Conservation (phyloP, 192 early-diverging fungal genomes). For the Coemansia sp. region DNA sequence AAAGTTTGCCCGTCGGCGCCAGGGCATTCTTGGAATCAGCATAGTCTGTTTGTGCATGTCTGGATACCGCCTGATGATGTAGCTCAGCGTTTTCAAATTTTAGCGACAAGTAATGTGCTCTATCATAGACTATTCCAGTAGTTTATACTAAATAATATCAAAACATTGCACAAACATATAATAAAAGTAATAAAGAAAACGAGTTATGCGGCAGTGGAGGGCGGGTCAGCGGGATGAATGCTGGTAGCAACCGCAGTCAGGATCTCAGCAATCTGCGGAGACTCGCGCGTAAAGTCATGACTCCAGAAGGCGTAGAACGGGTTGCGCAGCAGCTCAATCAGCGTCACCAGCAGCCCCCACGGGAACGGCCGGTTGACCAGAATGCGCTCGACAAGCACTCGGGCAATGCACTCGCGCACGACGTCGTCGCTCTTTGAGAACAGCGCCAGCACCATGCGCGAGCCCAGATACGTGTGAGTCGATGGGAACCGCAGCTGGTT, state of each 20-base stretch:
- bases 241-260: constrained; percentile 55
- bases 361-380: constrained; percentile 97
- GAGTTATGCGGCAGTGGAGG: neutral
- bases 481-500: constrained; percentile 98
- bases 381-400: constrained; percentile 91
- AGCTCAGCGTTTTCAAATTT: neutral
- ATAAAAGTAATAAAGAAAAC: neutral
- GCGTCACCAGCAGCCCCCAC: constrained; percentile 95
- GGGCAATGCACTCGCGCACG: constrained; percentile 92
- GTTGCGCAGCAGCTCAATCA: constrained; percentile 96
- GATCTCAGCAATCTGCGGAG: constrained; percentile 56
- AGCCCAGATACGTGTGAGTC: constrained; percentile 94
- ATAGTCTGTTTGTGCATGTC: constrained; percentile 16
- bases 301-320: constrained; percentile 78
- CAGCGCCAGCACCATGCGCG: constrained; percentile 80
- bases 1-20: constrained; percentile 25
- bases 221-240: constrained; percentile 33
- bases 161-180: neutral
- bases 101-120: neutral
- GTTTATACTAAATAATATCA: neutral
- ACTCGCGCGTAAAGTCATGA: constrained; percentile 56
- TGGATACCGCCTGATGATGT: constrained; percentile 8
- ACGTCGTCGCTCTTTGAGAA: constrained; percentile 71
- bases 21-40: constrained; percentile 40
- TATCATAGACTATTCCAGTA: no score